Evolutionary conservation across 2,329 filamentous ascomycete species (phyloP).

Genomic region (Samsoniella hepiali): DNA sequence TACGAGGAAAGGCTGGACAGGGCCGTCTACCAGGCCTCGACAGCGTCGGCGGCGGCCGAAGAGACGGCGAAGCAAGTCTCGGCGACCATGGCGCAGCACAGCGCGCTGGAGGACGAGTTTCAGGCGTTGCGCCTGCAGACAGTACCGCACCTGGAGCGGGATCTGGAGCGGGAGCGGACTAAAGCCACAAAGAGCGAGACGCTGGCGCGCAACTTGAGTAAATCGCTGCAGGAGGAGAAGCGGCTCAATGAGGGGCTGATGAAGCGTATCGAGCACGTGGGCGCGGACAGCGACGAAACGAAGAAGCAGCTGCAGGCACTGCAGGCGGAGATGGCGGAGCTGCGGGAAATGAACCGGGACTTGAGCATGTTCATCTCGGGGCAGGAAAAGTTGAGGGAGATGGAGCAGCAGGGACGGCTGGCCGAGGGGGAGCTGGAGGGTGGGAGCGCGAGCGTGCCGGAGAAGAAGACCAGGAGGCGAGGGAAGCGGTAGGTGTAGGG

Average conservation of each 20-base stretch:
- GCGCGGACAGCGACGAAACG: constrained; percentile 57
- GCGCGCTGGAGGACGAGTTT: constrained; percentile 44
- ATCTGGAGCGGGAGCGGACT: constrained; percentile 64
- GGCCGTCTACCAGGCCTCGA: constrained; percentile 81
- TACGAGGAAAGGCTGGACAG: constrained; percentile 91
- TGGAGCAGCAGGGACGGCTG: constrained; percentile 58
- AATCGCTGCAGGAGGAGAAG: constrained; percentile 82
- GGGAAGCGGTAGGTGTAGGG: constrained; percentile 39
- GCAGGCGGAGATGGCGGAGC: constrained; percentile 63
- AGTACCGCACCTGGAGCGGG: constrained; percentile 68
- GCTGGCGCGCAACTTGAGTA: constrained; percentile 71
- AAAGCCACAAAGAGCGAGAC: constrained; percentile 70
- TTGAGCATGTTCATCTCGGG: constrained; percentile 83
- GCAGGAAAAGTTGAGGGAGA: constrained; percentile 72
- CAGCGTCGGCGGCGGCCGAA: constrained; percentile 66
- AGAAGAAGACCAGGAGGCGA: constrained; percentile 54
- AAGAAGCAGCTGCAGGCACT: constrained; percentile 55
- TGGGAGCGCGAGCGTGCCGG: constrained; percentile 66
- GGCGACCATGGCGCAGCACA: constrained; percentile 48
- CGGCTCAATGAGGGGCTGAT: constrained; percentile 76
- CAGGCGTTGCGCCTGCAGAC: constrained; percentile 52
- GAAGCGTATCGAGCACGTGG: constrained; percentile 73
- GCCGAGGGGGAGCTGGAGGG: constrained; percentile 71
- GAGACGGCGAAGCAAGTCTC: constrained; percentile 52
- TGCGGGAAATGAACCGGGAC: constrained; percentile 84